Evolutionary conservation across 768 basidiomycete species (phyloP).

Genomic region (Psilocybe cyanescens): DNA sequence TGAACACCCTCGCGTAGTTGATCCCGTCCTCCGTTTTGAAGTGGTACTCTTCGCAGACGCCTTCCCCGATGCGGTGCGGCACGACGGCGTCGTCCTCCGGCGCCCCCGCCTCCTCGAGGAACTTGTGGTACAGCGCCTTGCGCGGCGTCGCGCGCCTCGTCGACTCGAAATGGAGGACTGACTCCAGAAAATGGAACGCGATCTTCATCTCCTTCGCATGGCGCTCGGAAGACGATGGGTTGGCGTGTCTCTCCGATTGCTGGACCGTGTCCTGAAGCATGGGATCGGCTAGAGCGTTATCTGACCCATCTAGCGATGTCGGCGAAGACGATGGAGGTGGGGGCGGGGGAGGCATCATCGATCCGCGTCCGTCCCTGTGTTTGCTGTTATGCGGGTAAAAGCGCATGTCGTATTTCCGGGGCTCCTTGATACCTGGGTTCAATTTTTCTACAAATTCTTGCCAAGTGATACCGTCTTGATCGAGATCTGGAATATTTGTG

Average conservation of each 20-base stretch:
- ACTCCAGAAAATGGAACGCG: conserved; percentile 78
- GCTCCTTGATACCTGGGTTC: conserved; percentile 70
- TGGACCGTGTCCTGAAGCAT: conserved; percentile 3
- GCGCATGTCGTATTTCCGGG: conserved; percentile 50
- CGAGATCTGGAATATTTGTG: conserved; percentile 86
- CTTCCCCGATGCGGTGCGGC: conserved; percentile 71
- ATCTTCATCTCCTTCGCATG: conserved; percentile 60
- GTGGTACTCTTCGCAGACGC: conserved; percentile 68
- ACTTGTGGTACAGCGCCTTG: conserved; percentile 78
- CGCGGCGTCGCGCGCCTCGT: conserved; percentile 78
- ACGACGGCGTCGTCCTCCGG: conserved; percentile 66
- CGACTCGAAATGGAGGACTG: conserved; percentile 76
- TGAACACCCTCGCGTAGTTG: conserved; percentile 44
- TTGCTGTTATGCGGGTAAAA: conserved; percentile 58
- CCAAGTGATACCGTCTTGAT: conserved; percentile 70
- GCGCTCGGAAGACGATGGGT: conserved; percentile 24
- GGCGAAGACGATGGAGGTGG: conserved; percentile 39
- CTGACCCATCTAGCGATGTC: conserved; percentile 22
- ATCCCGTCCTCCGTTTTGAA: conserved; percentile 46
- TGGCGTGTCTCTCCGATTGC: conserved; percentile 21
- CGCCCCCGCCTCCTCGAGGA: conserved; percentile 53
- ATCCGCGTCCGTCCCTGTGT: conserved; percentile 27
- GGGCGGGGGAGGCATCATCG: conserved; percentile 22
- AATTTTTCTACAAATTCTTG: conserved; percentile 73
- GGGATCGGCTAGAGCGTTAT: conserved; percentile 11